Evolutionary conservation across 768 basidiomycete genomes (phyloP).

Genomic region (Hysterangium stoloniferum): DNA sequence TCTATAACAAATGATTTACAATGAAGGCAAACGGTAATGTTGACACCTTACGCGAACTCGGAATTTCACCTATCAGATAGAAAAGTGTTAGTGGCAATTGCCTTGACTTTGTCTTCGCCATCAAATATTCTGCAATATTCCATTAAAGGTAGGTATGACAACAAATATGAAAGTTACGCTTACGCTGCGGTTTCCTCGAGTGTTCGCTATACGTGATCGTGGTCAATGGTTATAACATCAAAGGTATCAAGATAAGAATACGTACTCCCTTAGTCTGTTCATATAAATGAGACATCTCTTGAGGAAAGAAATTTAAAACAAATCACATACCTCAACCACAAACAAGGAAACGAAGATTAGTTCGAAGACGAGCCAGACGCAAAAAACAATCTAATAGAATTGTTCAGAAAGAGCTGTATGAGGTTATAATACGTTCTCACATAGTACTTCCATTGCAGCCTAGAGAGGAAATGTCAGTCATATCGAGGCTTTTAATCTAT

Average conservation of each 20-base stretch:
- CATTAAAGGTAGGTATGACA: neutral
- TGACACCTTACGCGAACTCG: too few species aligned
- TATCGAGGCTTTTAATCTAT: too few species aligned
- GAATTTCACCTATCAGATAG: too few species aligned
- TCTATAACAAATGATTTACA: too few species aligned
- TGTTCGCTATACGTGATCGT: constrained; percentile 18
- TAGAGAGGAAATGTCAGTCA: neutral
- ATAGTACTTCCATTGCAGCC: constrained; percentile 14
- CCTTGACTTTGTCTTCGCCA: constrained; percentile 21
- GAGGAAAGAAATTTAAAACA: neutral
- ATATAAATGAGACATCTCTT: constrained; percentile 1
- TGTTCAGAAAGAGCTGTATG: constrained; percentile 11
- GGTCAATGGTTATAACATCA: neutral
- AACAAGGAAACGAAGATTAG: constrained; percentile 6
- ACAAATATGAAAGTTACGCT: constrained; percentile 2
- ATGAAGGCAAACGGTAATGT: too few species aligned
- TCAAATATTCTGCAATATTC: constrained; percentile 22
- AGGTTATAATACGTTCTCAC: neutral
- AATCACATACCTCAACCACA: constrained; percentile 1
- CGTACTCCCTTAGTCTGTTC: constrained; percentile 5
- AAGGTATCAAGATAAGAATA: neutral
- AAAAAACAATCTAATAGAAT: constrained; percentile 5
- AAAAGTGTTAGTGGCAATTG: neutral
- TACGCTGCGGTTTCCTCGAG: constrained; percentile 29
- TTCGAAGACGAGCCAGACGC: constrained; percentile 9